Percentiles rank a stretch among this genome's conserved stretches.
These are phyloP conservation scores for Irpex lacteus DNA, from an alignment of 1,284 basidiomycete genomes.

Conservation along the genomic window DNA sequence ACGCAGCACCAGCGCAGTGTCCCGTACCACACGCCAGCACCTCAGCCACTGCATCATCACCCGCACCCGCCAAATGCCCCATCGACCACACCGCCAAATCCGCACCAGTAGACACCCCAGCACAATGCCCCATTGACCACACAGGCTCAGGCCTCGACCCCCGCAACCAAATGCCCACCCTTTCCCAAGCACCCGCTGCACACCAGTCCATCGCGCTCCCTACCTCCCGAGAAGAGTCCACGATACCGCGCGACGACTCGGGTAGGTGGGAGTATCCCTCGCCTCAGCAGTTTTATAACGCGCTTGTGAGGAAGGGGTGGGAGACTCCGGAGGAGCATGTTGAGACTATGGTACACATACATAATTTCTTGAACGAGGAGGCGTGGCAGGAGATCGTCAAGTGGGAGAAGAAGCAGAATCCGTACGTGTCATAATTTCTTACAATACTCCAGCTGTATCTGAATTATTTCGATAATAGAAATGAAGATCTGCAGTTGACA, in stretches of 20 bases:
- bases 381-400: slow-evolving; percentile 95
- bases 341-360: slow-evolving; percentile 96
- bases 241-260: slow-evolving; percentile 76
- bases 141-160: slow-evolving; percentile 57
- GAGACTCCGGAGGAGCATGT: slow-evolving; percentile 97
- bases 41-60: slow-evolving; percentile 14
- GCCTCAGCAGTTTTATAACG: slow-evolving; percentile 98
- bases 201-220: slow-evolving; percentile 66
- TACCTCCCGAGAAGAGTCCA: slow-evolving; percentile 73
- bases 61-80: slow-evolving; percentile 40
- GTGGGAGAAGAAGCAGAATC: slow-evolving; percentile 81
- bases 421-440: slow-evolving; percentile 34
- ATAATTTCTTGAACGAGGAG: slow-evolving; percentile 97
- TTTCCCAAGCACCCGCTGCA: slow-evolving; percentile 67
- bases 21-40: slow-evolving; percentile 36
- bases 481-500: slow-evolving; percentile 67
- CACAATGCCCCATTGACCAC: slow-evolving; percentile 50
- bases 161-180: slow-evolving; percentile 86
- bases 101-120: slow-evolving; percentile 17
- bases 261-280: slow-evolving; percentile 94
- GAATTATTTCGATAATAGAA: slow-evolving; percentile 15
- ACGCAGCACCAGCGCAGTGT: slow-evolving; percentile 31
- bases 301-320: slow-evolving; percentile 95
- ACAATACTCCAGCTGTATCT: neutral
- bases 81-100: slow-evolving; percentile 36